Percentiles rank a stretch among this genome's conserved stretches.
Evolutionary conservation across 768 basidiomycete genomes (phyloP).

Genomic region (Punctularia strigosozonata): DNA sequence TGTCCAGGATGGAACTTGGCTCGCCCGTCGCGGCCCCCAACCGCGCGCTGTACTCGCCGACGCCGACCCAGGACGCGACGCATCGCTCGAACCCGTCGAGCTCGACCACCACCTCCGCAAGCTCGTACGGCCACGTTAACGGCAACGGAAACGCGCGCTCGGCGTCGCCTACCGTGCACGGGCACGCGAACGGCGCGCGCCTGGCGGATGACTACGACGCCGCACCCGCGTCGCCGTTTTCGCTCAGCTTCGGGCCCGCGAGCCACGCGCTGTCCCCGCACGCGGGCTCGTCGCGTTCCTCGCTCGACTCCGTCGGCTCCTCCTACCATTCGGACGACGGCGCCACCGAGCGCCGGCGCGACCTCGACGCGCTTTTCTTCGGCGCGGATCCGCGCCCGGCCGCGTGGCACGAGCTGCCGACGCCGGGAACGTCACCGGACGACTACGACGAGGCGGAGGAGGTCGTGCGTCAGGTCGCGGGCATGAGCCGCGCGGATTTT

Average conservation of each 20-base stretch:
- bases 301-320: constrained; percentile 69
- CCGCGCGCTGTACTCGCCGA: constrained; percentile 42
- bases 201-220: too few relatives aligned
- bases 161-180: constrained; percentile 36
- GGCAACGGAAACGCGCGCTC: constrained; percentile 34
- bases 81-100: constrained; percentile 41
- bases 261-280: constrained; percentile 59
- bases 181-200: too few relatives aligned
- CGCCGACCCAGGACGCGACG: constrained; percentile 48
- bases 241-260: constrained; percentile 37
- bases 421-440: constrained; percentile 38
- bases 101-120: constrained; percentile 31
- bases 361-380: constrained; percentile 42
- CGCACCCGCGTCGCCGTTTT: constrained; percentile 33
- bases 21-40: constrained; percentile 30
- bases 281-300: constrained; percentile 67
- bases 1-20: constrained; percentile 38
- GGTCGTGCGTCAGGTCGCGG: constrained; percentile 50
- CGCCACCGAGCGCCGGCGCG: constrained; percentile 41
- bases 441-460: constrained; percentile 55
- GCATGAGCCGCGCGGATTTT: constrained; percentile 62
- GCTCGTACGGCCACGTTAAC: constrained; percentile 19
- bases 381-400: constrained; percentile 36
- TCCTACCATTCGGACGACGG: constrained; percentile 81
- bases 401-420: constrained; percentile 56